These are phyloP conservation scores for Ashbya aceris DNA, from an alignment of 1,139 yeast genomes.

Conservation along the genomic window DNA sequence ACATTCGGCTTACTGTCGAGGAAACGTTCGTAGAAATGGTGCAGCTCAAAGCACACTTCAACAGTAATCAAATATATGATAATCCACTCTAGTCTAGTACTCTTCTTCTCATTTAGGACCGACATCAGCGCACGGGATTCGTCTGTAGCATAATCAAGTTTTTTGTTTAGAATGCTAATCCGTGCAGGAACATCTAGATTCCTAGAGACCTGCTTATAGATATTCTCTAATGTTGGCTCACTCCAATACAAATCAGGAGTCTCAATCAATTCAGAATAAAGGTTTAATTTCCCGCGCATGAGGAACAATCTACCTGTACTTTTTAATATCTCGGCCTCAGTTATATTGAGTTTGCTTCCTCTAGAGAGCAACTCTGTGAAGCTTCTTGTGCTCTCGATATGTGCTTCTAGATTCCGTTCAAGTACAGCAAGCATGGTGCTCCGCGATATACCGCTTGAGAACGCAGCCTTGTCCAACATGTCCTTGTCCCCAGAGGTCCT, in stretches of 20 bases:
- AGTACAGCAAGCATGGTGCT: conserved; percentile 76
- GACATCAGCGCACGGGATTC: conserved; percentile 72
- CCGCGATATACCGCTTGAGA: conserved; percentile 77
- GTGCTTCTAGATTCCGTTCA: conserved; percentile 62
- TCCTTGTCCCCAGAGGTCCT: conserved; percentile 40
- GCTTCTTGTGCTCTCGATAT: conserved; percentile 50
- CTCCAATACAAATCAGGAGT: conserved; percentile 93
- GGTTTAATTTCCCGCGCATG: conserved; percentile 69
- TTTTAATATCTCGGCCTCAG: conserved; percentile 54
- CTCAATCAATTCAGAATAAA: conserved; percentile 83
- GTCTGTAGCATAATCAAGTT: conserved; percentile 83
- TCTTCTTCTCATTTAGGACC: conserved; percentile 65
- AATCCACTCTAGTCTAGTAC: conserved; percentile 78
- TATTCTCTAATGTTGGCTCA: conserved; percentile 71
- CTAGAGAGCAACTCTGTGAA: conserved; percentile 58
- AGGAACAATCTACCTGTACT: conserved; percentile 67
- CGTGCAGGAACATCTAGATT: conserved; percentile 70
- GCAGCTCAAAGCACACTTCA: conserved; percentile 72
- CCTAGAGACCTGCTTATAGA: conserved; percentile 61
- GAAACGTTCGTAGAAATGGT: conserved; percentile 43
- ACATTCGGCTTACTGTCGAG: background rate
- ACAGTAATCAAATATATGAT: conserved; percentile 73
- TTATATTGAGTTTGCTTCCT: conserved; percentile 49
- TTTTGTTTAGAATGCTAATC: conserved; percentile 68
- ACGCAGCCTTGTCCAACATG: conserved; percentile 73